These are phyloP conservation scores for Leucocoprinus birnbaumii DNA, from an alignment of 768 basidiomycete genomes.

Conservation along the genomic window DNA sequence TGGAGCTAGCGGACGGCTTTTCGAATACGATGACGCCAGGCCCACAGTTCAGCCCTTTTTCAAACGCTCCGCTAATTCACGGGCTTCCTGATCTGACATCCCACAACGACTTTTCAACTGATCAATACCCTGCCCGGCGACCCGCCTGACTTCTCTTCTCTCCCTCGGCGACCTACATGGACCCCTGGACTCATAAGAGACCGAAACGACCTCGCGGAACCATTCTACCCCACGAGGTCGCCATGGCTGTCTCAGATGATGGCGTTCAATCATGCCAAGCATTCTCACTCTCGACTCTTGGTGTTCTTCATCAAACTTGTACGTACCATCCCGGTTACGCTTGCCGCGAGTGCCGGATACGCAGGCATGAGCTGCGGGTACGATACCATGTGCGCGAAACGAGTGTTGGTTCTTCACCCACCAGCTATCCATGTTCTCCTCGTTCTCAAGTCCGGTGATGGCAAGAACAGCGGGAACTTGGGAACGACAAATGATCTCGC, in stretches of 20 bases:
- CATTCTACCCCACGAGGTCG: background rate
- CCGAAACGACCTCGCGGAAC: background rate
- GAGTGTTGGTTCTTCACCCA: conserved; percentile 26
- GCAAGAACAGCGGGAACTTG: conserved; percentile 35
- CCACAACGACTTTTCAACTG: background rate
- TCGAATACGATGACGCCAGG: too few relatives aligned
- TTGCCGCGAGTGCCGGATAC: conserved; percentile 33
- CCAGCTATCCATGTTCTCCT: conserved; percentile 22
- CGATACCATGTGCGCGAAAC: conserved; percentile 29
- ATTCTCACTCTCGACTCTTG: conserved; percentile 5
- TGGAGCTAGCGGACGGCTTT: too few relatives aligned
- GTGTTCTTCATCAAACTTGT: conserved; percentile 10
- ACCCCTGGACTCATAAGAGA: background rate
- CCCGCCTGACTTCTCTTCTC: background rate
- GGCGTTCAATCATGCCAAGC: background rate
- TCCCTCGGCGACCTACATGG: conserved; percentile 2
- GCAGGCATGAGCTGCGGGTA: conserved; percentile 29
- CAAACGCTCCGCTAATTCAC: background rate
- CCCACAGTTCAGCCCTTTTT: background rate
- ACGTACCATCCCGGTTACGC: conserved; percentile 4
- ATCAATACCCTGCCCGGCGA: background rate
- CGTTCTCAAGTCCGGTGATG: conserved; percentile 35
- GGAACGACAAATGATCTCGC: conserved; percentile 32
- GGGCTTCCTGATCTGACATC: background rate
- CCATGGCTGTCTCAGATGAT: background rate